phyloP scores from a whole-genome alignment of 2,329 filamentous ascomycete species.

The Penicillium crustosum region DNA sequence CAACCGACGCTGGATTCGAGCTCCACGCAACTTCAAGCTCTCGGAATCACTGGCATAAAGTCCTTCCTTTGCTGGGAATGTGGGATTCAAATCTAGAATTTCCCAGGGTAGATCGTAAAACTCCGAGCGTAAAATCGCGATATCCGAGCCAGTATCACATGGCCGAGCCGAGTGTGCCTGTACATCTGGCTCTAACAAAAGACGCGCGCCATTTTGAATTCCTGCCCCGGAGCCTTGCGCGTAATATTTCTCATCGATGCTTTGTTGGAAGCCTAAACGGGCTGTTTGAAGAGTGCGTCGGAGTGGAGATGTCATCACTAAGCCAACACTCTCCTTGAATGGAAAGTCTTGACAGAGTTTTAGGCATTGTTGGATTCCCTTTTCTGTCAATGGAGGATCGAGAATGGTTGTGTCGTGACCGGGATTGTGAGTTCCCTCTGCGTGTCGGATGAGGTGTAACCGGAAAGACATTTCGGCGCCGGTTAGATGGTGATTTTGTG shows the following conservation, averaged over 20 bases:
- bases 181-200: slow-evolving; percentile 11
- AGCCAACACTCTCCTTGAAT: neutral
- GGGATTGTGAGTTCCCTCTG: slow-evolving; percentile 1
- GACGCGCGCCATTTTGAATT: neutral
- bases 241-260: neutral
- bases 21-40: neutral
- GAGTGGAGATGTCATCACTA: slow-evolving; percentile 1
- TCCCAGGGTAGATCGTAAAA: slow-evolving; percentile 14
- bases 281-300: slow-evolving; percentile 3
- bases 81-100: slow-evolving; percentile 1
- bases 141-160: slow-evolving; percentile 16
- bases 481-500: neutral
- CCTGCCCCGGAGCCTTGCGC: neutral
- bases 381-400: neutral
- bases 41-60: slow-evolving; percentile 5
- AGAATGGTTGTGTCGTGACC: neutral
- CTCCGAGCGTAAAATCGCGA: slow-evolving; percentile 4
- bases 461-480: neutral
- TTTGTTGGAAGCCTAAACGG: slow-evolving; percentile 8
- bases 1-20: neutral
- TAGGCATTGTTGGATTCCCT: neutral
- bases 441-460: slow-evolving; percentile 1
- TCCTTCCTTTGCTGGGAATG: slow-evolving; percentile 11
- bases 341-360: neutral
- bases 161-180: slow-evolving; percentile 17